These are phyloP conservation scores for Stropharia rugosoannulata DNA, from an alignment of 768 basidiomycete species.

Conservation along the genomic window DNA sequence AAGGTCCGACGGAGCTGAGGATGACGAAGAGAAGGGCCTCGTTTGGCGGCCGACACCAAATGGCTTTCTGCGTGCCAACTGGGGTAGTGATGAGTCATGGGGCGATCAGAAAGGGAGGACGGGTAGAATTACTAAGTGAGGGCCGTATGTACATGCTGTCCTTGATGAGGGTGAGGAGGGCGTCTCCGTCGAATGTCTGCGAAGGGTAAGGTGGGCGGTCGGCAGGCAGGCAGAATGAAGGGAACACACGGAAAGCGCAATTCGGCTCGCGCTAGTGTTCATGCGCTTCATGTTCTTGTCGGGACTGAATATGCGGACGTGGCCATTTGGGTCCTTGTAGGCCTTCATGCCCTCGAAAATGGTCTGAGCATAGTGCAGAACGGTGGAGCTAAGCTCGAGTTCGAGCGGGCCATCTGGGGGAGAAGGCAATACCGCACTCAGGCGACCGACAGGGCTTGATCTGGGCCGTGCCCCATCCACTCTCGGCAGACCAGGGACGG, in stretches of 20 bases:
- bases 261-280: slow-evolving; percentile 78
- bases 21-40: slow-evolving; percentile 88
- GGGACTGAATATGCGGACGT: slow-evolving; percentile 84
- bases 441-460: slow-evolving; percentile 76
- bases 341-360: slow-evolving; percentile 96
- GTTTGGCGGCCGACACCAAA: slow-evolving; percentile 71
- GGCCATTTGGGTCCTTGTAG: slow-evolving; percentile 72
- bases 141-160: slow-evolving; percentile 92
- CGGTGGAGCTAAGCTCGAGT: slow-evolving; percentile 78
- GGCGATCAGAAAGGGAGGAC: neutral
- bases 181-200: slow-evolving; percentile 77
- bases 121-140: slow-evolving; percentile 50
- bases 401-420: slow-evolving; percentile 64
- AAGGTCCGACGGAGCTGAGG: slow-evolving; percentile 80
- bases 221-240: neutral
- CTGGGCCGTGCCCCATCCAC: slow-evolving; percentile 81
- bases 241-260: slow-evolving; percentile 64
- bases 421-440: no score
- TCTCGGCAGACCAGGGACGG: slow-evolving; percentile 66
- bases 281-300: slow-evolving; percentile 98
- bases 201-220: neutral
- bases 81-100: slow-evolving; percentile 6
- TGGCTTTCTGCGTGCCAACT: slow-evolving; percentile 77
- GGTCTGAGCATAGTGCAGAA: slow-evolving; percentile 91
- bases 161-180: slow-evolving; percentile 79